phyloP scores from a whole-genome alignment of 1,284 basidiomycete species.

The Boletellus deceptivus region DNA sequence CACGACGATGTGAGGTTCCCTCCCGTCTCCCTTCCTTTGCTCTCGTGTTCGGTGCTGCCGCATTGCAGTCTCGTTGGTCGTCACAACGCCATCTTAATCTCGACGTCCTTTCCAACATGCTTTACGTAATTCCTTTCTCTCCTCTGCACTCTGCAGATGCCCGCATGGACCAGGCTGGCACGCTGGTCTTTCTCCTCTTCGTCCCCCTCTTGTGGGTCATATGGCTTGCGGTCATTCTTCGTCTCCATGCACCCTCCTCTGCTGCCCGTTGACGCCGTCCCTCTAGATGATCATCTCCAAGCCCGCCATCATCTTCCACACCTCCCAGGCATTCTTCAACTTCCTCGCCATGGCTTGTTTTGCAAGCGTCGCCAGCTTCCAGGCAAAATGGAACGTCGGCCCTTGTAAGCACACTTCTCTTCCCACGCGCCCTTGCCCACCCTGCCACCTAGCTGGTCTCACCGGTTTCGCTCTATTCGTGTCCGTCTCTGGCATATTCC shows the following conservation, averaged over 20 bases:
- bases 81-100: constrained; percentile 19
- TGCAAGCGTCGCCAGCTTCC: constrained; percentile 82
- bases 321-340: constrained; percentile 81
- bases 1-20: constrained; percentile 63
- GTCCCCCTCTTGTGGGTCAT: constrained; percentile 58
- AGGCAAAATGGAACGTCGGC: constrained; percentile 76
- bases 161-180: constrained; percentile 43
- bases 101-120: constrained; percentile 20
- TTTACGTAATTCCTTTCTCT: constrained; percentile 57
- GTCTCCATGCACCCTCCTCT: constrained; percentile 9
- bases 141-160: constrained; percentile 36
- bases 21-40: constrained; percentile 6
- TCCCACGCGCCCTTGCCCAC: constrained; percentile 13
- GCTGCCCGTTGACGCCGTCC: constrained; percentile 16
- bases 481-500: constrained; percentile 64
- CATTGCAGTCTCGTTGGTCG: constrained; percentile 15
- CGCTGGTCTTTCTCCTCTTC: constrained; percentile 59
- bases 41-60: constrained; percentile 8
- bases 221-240: constrained; percentile 61
- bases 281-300: constrained; percentile 81
- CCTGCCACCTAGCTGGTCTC: constrained; percentile 62
- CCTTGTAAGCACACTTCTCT: constrained; percentile 47
- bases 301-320: constrained; percentile 70
- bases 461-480: constrained; percentile 84
- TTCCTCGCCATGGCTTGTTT: constrained; percentile 88